Percentiles rank a stretch among this genome's conserved stretches.
Conservation (phyloP, 495 filamentous ascomycete genomes). For the Lophium mytilinum region DNA sequence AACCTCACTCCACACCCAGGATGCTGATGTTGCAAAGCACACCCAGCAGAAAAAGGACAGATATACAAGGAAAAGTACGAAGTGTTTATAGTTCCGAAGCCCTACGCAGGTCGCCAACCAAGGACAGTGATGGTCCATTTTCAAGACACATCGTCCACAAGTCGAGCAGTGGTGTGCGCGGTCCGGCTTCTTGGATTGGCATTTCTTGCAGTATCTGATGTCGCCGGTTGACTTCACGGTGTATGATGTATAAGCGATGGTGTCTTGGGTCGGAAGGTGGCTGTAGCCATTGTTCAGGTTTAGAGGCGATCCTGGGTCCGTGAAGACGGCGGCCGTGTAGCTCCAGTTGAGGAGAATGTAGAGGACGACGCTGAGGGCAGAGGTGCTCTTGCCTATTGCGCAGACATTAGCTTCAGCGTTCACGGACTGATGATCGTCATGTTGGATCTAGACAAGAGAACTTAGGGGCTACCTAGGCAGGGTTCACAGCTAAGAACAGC, state of each 20-base stretch:
- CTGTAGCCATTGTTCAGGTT: constrained; percentile 45
- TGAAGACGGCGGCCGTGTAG: constrained; percentile 90
- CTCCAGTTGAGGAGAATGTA: constrained; percentile 76
- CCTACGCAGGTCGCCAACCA: constrained; percentile 97
- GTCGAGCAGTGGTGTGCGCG: constrained; percentile 94
- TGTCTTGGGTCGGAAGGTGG: constrained; percentile 57
- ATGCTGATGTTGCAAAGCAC: constrained; percentile 60
- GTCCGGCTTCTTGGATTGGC: constrained; percentile 85
- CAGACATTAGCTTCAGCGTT: constrained; percentile 2
- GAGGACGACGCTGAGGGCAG: constrained; percentile 57
- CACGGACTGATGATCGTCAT: neutral
- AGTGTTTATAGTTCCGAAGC: constrained; percentile 88
- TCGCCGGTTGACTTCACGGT: constrained; percentile 87
- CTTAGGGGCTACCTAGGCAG: too few species aligned
- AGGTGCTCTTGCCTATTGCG: constrained; percentile 26
- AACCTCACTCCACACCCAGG: constrained; percentile 78
- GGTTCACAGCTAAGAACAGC: too few species aligned
- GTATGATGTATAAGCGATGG: constrained; percentile 56
- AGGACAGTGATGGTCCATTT: constrained; percentile 99
- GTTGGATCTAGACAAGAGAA: too few species aligned
- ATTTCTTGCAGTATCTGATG: constrained; percentile 92
- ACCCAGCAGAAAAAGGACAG: constrained; percentile 79
- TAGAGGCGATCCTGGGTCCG: constrained; percentile 66
- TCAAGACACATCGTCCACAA: constrained; percentile 85
- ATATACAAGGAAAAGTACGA: constrained; percentile 89